Conservation (phyloP, 371 early-diverging fungal genomes). For the Mucor lusitanicus region DNA sequence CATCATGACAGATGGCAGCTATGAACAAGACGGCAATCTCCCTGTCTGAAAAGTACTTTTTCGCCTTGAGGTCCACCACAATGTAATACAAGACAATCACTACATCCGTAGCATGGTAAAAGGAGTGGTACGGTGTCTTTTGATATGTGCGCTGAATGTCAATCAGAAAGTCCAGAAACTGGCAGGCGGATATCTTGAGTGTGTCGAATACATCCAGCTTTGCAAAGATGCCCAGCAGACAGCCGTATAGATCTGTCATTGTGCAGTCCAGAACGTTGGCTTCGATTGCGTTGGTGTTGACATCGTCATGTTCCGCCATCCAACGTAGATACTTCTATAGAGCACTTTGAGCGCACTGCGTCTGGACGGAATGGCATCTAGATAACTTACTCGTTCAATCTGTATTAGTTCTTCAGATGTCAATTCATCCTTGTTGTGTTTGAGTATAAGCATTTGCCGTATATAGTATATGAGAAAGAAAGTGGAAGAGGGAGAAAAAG, state of each 20-base stretch:
- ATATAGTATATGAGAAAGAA: not conserved
- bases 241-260: slow-evolving; percentile 63
- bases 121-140: slow-evolving; percentile 81
- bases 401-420: not conserved
- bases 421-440: slow-evolving; percentile 9
- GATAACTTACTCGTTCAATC: slow-evolving; percentile 12
- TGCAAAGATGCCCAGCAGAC: slow-evolving; percentile 66
- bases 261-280: slow-evolving; percentile 67
- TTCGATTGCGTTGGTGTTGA: not conserved
- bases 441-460: slow-evolving; percentile 10
- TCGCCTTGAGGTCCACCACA: slow-evolving; percentile 59
- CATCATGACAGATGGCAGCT: slow-evolving; percentile 88
- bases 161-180: slow-evolving; percentile 72
- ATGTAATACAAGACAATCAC: slow-evolving; percentile 73
- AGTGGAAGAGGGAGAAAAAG: not conserved
- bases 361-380: too few relatives aligned
- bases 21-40: slow-evolving; percentile 72
- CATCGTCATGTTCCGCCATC: not conserved
- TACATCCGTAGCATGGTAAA: slow-evolving; percentile 83
- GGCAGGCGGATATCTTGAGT: slow-evolving; percentile 50
- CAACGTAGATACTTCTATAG: slow-evolving; percentile 12
- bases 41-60: slow-evolving; percentile 57
- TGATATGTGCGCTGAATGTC: slow-evolving; percentile 74
- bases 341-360: not conserved
- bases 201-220: slow-evolving; percentile 52